Percentiles rank a stretch among this genome's conserved stretches.
phyloP scores from a whole-genome alignment of 352 stramenopile genomes.

The Aphanomyces cochlioides region DNA sequence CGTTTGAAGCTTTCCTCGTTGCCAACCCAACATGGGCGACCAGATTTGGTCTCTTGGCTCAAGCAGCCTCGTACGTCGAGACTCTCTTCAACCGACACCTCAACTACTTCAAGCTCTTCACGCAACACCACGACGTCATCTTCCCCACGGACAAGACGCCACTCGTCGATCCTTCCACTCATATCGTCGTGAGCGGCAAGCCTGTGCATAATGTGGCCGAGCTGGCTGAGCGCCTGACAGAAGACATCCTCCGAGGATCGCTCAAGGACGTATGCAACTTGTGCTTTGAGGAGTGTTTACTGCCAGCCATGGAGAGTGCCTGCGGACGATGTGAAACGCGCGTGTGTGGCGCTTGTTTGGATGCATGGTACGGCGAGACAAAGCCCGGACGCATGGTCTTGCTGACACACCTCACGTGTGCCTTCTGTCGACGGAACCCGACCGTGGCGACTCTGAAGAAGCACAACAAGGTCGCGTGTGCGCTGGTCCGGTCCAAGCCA shows the following conservation, averaged over 20 bases:
- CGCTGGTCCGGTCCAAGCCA: not conserved
- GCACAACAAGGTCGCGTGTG: conserved; percentile 10
- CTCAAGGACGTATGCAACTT: conserved; percentile 17
- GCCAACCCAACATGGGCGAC: conserved; percentile 7
- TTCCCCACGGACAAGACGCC: not conserved
- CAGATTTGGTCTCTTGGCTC: not conserved
- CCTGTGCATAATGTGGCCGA: not conserved
- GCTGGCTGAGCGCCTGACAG: not conserved
- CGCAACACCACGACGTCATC: not conserved
- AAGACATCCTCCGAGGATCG: conserved; percentile 1
- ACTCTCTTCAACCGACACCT: conserved; percentile 2
- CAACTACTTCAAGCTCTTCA: conserved; percentile 29
- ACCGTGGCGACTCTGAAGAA: not conserved
- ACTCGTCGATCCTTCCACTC: not conserved
- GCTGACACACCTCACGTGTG: conserved; percentile 5
- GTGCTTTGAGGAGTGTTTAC: conserved; percentile 15
- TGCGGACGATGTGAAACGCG: conserved; percentile 12
- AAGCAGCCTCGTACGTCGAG: not conserved
- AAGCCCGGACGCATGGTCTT: conserved; percentile 9
- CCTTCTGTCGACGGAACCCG: conserved; percentile 5
- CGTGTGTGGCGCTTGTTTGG: conserved; percentile 3
- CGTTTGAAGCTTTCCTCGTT: not conserved
- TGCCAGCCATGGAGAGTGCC: conserved; percentile 7
- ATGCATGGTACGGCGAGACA: conserved; percentile 14
- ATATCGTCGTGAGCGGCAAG: conserved; percentile 5